phyloP scores from a whole-genome alignment of 768 basidiomycete genomes.

The Agaricus sinodeliciosus region DNA sequence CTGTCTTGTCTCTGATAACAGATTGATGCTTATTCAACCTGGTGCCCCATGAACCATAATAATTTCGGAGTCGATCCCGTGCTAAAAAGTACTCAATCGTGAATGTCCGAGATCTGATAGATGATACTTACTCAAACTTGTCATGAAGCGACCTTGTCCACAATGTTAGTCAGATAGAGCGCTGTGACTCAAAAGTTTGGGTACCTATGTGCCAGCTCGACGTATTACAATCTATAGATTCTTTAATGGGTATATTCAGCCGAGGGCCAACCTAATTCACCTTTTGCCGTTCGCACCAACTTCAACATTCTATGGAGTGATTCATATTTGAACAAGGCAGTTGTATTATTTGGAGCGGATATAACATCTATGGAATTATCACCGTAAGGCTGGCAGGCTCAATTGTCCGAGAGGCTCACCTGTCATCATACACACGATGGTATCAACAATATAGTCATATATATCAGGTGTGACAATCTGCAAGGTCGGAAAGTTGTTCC shows the following conservation, averaged over 20 bases:
- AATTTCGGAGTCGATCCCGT: conserved; percentile 1
- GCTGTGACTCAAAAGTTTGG: background rate
- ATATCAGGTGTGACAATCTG: background rate
- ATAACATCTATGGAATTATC: background rate
- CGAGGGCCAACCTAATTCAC: background rate
- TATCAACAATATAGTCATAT: conserved; percentile 1
- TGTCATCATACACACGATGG: conserved; percentile 1
- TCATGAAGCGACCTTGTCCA: conserved; percentile 5
- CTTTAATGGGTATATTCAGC: background rate
- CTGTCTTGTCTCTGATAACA: background rate
- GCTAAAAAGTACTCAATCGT: background rate
- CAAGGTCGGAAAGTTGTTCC: background rate
- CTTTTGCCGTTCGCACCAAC: background rate
- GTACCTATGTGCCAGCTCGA: conserved; percentile 10
- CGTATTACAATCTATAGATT: background rate
- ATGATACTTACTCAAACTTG: background rate
- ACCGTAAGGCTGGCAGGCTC: background rate
- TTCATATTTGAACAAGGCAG: background rate
- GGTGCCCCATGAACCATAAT: conserved; percentile 1
- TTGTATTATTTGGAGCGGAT: background rate
- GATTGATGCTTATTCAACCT: background rate
- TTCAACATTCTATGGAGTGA: conserved; percentile 2
- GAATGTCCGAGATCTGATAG: background rate
- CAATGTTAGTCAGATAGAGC: background rate
- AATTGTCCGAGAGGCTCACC: background rate